These are phyloP conservation scores for Tillandsia leiboldiana DNA, from an alignment of 176 grass and related monocot species.

Conservation along the genomic window DNA sequence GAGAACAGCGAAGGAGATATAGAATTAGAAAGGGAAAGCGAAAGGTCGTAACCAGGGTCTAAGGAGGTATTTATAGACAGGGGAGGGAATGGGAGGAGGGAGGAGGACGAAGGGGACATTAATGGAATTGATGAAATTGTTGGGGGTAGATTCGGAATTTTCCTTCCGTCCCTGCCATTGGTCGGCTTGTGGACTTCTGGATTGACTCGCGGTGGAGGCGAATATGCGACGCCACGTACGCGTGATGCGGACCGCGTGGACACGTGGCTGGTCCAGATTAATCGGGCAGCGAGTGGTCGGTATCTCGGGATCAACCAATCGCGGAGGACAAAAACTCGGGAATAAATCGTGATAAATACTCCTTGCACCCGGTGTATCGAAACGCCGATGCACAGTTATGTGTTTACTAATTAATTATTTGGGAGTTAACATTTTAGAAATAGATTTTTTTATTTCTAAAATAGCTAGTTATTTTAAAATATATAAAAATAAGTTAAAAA, in stretches of 20 bases:
- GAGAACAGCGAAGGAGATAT: background rate
- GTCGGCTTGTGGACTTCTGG: background rate
- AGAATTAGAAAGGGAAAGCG: background rate
- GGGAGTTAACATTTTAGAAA: too few relatives aligned
- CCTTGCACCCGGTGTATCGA: too few relatives aligned
- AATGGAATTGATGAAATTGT: background rate
- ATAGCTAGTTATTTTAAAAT: too few relatives aligned
- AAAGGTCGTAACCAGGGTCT: background rate
- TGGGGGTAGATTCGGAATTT: background rate
- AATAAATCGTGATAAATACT: background rate
- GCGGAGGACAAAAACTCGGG: background rate
- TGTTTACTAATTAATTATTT: too few relatives aligned
- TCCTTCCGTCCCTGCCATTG: background rate
- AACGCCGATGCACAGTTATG: too few relatives aligned
- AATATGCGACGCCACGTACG: background rate
- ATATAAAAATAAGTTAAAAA: too few relatives aligned
- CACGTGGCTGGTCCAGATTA: background rate
- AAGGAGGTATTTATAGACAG: background rate
- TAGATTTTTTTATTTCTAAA: too few relatives aligned
- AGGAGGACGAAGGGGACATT: background rate
- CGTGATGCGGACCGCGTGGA: background rate
- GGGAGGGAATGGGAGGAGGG: background rate
- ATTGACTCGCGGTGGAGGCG: background rate
- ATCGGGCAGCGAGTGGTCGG: background rate
- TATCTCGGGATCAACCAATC: background rate